phyloP scores from a whole-genome alignment of 805 yeast genomes.

The Scheffersomyces coipomensis region DNA sequence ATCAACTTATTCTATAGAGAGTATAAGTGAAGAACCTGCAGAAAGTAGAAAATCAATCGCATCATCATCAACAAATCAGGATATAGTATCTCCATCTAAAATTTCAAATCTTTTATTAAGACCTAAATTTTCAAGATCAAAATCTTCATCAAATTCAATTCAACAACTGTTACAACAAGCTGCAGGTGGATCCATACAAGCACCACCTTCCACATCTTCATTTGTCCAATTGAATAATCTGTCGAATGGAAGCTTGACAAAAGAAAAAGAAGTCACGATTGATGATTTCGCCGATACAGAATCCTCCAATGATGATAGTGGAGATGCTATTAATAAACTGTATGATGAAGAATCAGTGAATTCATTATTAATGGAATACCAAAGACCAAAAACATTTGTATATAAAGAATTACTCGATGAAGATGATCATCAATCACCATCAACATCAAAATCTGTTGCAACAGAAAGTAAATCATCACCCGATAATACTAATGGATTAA shows the following conservation, averaged over 20 bases:
- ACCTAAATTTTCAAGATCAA: constrained; percentile 20
- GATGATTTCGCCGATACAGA: constrained; percentile 41
- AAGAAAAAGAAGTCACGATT: constrained; percentile 17
- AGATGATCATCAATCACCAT: neutral
- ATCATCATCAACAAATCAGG: constrained; percentile 4
- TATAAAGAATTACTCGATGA: constrained; percentile 31
- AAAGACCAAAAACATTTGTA: constrained; percentile 11
- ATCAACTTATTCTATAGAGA: constrained; percentile 22
- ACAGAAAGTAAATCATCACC: neutral
- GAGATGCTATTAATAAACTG: constrained; percentile 5
- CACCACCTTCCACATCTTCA: neutral
- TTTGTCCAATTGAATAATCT: neutral
- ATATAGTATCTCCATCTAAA: constrained; percentile 7
- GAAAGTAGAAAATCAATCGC: neutral
- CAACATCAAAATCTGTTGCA: neutral
- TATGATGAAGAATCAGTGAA: constrained; percentile 19
- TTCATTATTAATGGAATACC: constrained; percentile 29
- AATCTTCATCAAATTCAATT: constrained; percentile 13
- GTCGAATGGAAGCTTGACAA: neutral
- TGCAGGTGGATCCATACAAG: no score
- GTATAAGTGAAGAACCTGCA: constrained; percentile 20
- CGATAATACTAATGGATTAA: no score
- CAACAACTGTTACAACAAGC: neutral
- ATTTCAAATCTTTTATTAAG: constrained; percentile 9
- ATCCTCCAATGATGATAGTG: constrained; percentile 12